Evolutionary conservation across 176 grass and related monocot genomes (phyloP).

Genomic region (Rhynchospora pubera): DNA sequence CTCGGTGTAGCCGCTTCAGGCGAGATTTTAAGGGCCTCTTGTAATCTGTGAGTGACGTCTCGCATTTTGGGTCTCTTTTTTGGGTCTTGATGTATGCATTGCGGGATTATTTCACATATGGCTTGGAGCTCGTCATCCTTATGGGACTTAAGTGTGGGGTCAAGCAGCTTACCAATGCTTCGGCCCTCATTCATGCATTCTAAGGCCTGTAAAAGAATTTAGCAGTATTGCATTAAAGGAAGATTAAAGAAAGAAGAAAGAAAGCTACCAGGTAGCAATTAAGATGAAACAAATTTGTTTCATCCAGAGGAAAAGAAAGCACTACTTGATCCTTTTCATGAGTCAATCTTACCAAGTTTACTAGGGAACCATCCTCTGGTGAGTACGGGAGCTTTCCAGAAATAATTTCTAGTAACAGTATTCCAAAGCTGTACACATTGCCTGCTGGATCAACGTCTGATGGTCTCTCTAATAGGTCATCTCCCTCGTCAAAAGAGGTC

Average conservation of each 20-base stretch:
- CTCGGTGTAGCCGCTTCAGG: conserved; percentile 75
- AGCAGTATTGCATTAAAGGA: not conserved
- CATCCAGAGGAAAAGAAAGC: not conserved
- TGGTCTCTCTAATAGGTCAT: conserved; percentile 21
- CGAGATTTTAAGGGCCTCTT: conserved; percentile 51
- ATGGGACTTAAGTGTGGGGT: conserved; percentile 57
- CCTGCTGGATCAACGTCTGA: conserved; percentile 58
- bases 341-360: conserved; percentile 50
- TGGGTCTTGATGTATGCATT: conserved; percentile 58
- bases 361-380: conserved; percentile 50
- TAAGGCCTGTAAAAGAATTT: conserved; percentile 41
- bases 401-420: conserved; percentile 85
- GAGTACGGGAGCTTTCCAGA: conserved; percentile 73
- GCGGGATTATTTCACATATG: conserved; percentile 67
- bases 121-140: conserved; percentile 62
- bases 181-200: conserved; percentile 56
- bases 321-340: not conserved
- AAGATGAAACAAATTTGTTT: not conserved
- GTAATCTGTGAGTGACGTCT: conserved; percentile 49
- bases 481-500: conserved; percentile 32
- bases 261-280: not conserved
- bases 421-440: conserved; percentile 86
- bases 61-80: conserved; percentile 80
- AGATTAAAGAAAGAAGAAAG: not conserved
- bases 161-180: conserved; percentile 50